Evolutionary conservation across 176 grass and related monocot genomes (phyloP).

Genomic region (Carex littledalei): DNA sequence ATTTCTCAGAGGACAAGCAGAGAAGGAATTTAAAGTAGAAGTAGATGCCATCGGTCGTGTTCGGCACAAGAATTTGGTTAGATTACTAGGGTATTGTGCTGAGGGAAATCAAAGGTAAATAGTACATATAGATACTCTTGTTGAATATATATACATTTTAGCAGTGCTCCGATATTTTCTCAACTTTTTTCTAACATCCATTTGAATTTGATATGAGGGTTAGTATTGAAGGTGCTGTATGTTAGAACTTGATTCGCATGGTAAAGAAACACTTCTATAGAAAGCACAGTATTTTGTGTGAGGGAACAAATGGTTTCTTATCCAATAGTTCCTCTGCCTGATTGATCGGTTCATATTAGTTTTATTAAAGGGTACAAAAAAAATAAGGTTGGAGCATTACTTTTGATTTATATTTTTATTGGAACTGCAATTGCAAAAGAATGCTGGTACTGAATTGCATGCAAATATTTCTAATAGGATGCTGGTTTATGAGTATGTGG

Average conservation of each 20-base stretch:
- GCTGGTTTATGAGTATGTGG: slow-evolving; percentile 87
- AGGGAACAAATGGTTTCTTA: background rate
- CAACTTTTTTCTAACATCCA: background rate
- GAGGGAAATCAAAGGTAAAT: slow-evolving; percentile 92
- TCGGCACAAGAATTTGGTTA: slow-evolving; percentile 94
- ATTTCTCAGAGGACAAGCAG: slow-evolving; percentile 75
- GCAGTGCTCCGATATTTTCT: background rate
- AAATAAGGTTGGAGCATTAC: background rate
- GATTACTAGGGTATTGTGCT: slow-evolving; percentile 85
- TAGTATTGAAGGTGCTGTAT: background rate
- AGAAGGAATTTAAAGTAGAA: slow-evolving; percentile 98
- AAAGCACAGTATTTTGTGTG: background rate
- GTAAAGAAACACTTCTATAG: background rate
- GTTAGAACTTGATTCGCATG: background rate
- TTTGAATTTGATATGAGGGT: background rate
- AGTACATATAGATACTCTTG: background rate
- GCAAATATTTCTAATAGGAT: slow-evolving; percentile 48
- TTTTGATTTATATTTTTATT: background rate
- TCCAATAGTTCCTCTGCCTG: background rate
- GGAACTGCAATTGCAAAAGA: background rate
- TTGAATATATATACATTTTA: slow-evolving; percentile 7
- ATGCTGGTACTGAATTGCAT: slow-evolving; percentile 4
- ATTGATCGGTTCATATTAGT: slow-evolving; percentile 1
- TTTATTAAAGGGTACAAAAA: slow-evolving; percentile 4
- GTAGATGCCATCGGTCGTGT: slow-evolving; percentile 94